These are phyloP conservation scores for Lichtheimia ornata DNA, from an alignment of 371 early-diverging fungal genomes.

Conservation along the genomic window DNA sequence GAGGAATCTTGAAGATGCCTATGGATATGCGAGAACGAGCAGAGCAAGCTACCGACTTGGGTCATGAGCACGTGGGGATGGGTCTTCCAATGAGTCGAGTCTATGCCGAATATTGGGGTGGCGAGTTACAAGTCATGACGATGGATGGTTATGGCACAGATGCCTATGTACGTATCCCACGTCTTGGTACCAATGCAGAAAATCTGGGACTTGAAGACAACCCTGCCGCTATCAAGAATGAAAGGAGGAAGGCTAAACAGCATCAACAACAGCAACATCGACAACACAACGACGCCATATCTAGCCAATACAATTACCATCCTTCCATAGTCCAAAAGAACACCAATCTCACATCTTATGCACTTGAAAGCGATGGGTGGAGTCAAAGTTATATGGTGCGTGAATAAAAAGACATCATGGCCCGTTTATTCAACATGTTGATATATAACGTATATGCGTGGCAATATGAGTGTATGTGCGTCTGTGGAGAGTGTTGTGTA, in stretches of 20 bases:
- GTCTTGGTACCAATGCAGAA: conserved; percentile 69
- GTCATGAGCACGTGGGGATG: conserved; percentile 68
- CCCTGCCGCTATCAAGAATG: neutral
- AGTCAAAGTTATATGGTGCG: conserved; percentile 15
- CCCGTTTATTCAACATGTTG: too few relatives aligned
- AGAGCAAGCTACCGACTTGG: conserved; percentile 29
- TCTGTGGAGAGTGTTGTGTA: neutral
- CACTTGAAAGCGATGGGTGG: conserved; percentile 19
- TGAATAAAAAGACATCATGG: conserved; percentile 4
- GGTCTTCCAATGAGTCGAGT: conserved; percentile 86
- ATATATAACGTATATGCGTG: too few relatives aligned
- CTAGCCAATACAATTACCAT: neutral
- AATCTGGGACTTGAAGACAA: conserved; percentile 44
- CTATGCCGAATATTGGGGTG: conserved; percentile 88
- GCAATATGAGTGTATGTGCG: neutral
- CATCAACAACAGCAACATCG: neutral
- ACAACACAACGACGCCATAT: neutral
- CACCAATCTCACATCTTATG: neutral
- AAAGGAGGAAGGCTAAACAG: too few relatives aligned
- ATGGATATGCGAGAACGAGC: conserved; percentile 32
- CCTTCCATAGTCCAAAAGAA: conserved; percentile 3
- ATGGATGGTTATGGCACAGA: conserved; percentile 90
- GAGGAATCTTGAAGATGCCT: conserved; percentile 35
- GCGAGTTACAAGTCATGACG: conserved; percentile 67
- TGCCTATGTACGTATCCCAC: conserved; percentile 77